These are phyloP conservation scores for Rhodotorula sp. DNA, from an alignment of 1,284 basidiomycete species.

Conservation along the genomic window DNA sequence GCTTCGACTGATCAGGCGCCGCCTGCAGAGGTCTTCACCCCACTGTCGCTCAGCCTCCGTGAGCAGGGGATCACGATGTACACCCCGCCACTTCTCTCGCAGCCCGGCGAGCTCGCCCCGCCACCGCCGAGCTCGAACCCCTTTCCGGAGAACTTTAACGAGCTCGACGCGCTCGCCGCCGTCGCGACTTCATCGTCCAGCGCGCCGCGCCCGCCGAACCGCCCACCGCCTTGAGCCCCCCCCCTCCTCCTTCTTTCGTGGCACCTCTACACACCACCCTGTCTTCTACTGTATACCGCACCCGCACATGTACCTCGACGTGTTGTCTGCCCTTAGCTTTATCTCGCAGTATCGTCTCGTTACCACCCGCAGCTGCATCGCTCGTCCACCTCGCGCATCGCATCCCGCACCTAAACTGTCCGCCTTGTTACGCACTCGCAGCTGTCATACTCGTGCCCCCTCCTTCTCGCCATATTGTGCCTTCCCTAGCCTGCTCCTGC, in stretches of 20 bases:
- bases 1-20: too few relatives aligned
- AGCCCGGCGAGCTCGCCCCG: constrained; percentile 1
- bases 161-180: neutral
- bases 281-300: neutral
- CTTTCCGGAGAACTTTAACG: constrained; percentile 12
- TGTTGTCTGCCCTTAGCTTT: neutral
- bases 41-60: constrained; percentile 66
- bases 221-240: neutral
- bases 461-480: neutral
- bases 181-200: neutral
- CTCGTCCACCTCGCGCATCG: neutral
- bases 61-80: constrained; percentile 76
- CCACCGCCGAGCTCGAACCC: constrained; percentile 34
- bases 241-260: neutral
- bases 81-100: constrained; percentile 39
- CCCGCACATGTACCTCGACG: neutral
- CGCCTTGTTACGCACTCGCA: too few relatives aligned
- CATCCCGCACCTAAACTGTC: neutral
- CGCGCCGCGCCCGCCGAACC: neutral
- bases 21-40: constrained; percentile 49
- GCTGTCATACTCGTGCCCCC: too few relatives aligned
- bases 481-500: too few relatives aligned
- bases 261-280: neutral
- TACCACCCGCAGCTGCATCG: too few relatives aligned
- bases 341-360: neutral